Conservation (phyloP, 2,329 filamentous ascomycete genomes). For the Exserohilum rostratum region DNA sequence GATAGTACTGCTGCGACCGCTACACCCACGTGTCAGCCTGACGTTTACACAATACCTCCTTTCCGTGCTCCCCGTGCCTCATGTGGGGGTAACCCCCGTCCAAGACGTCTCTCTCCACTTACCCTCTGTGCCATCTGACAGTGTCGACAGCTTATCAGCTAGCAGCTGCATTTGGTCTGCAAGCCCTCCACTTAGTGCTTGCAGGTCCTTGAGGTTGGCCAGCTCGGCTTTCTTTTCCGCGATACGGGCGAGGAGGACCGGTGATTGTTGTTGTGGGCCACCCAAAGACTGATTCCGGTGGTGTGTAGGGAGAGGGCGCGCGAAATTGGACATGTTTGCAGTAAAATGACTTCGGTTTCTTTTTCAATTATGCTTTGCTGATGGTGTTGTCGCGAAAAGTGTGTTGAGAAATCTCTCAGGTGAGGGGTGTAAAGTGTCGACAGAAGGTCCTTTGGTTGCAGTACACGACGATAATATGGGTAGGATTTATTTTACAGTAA, state of each 20-base stretch:
- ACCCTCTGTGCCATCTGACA: conserved; percentile 85
- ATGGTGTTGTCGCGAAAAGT: neutral
- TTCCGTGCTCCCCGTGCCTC: neutral
- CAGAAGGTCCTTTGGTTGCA: neutral
- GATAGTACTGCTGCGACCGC: conserved; percentile 83
- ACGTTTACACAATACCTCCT: conserved; percentile 5
- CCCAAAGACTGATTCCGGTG: conserved; percentile 59
- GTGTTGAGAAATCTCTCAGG: neutral
- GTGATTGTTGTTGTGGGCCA: conserved; percentile 63
- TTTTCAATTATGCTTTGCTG: neutral
- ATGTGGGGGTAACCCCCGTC: neutral
- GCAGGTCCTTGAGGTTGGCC: conserved; percentile 76
- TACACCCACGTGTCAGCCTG: conserved; percentile 46
- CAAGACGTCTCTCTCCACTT: conserved; percentile 6
- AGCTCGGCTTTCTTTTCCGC: conserved; percentile 86
- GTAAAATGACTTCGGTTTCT: neutral
- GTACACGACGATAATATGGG: neutral
- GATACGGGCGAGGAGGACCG: conserved; percentile 74
- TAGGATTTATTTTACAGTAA: neutral
- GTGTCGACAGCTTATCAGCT: conserved; percentile 76
- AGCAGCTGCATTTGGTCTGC: conserved; percentile 83
- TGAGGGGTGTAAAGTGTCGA: neutral
- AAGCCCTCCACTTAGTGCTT: conserved; percentile 77
- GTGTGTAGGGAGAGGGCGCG: conserved; percentile 64
- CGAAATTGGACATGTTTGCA: conserved; percentile 48